Base-by-base conservation (phyloP, 768 basidiomycete genomes). In the Lentinus tigrinus region DNA sequence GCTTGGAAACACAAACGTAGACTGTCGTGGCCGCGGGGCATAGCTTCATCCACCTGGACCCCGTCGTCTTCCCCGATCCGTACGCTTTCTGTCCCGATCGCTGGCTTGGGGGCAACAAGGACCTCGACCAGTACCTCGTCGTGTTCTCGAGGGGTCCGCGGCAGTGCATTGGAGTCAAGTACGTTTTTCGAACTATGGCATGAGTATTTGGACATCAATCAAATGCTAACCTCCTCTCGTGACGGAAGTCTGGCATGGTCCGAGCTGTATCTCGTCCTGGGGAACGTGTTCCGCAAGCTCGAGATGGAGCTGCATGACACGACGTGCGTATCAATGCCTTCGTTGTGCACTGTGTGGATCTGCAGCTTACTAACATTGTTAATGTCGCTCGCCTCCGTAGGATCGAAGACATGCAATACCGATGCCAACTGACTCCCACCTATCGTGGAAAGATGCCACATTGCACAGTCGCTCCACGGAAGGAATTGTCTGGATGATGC, bases 111-210 rank as follows among this genome's bases (percentile, higher is more conserved):
- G 60, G 69, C 4, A 61, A 73, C 37, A 69, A 73, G 8, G 64
- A 74, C 17, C 72, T 80, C 27, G 77, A 79, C 17, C 70, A 70
- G 24, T 74, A 76, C 54, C 67, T 80, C 9, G 75, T 78, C 6
- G 62, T 74, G 16, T 79, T 81, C 60, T 76, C 75, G 23, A 78
- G 75, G 61, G 79, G 78, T 0, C 77, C 77, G 6, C 64, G 79
- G n/a, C 74, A 73, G 47, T 80, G 79, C 55, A 56, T 79, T 5
- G 78, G 77, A 11, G 74, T 78, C 23, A 79, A 78, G 77, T 79
- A 42, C 27, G 76, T 65, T 16, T 47, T 23, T n/a, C n/a, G 23
- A 27, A 43, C 19, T 16, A n/a, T n/a, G n/a, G n/a, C 24, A 43
- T 50, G 21, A 4, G 7, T 14, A 31, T 34, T 10, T 21, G 26